Base-by-base conservation (phyloP, 306 rosid genomes). In the Ammopiptanthus mongolicus region DNA sequence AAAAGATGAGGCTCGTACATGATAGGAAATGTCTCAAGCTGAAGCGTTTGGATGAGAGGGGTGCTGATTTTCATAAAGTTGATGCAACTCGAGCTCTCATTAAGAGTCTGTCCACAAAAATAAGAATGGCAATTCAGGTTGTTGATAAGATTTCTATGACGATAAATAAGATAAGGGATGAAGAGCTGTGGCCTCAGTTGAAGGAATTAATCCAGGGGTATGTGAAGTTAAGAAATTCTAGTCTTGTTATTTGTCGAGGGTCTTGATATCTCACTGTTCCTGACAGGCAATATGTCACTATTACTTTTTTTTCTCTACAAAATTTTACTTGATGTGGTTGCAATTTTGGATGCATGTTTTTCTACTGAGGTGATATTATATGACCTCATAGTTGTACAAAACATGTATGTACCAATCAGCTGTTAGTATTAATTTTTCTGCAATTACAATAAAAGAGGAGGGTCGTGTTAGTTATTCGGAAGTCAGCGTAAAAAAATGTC, bases 181-280 rank as follows among this genome's bases (percentile, higher is more conserved):
- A 90, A 81, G 99, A 96, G 79, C 76, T 96, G 44, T 96, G 97
- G 94, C 99, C 99, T 1, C 98, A 83, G 80, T 86, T 96, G 69
- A 86, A 77, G 73, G 97, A 84, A 78, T 86, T 96, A 77, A 92
- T 96, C 76, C 87, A 88, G 21, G 96, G 99, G 98, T 93, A 89
- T 44, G 98, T 73, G 28, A 73, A 71, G 41, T 72, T 74, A 61
- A 74, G 17, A 41, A 36, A 21, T 77, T 56, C 39, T 60, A 19
- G 11, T 60, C 31, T 13, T 41, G 61, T 75, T 80, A 17, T 42
- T 46, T 78, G 29, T 83, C 11, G 22, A 53, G 56, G 46, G 53
- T 64, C 56, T 50, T 71, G n/a, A 41, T 76, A 48, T 62, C n/a
- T 31, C 9, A 31, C 65, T 33, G 19, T 64, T 76, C 50, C 18